Conservation (phyloP, 306 rosid genomes). For the Vigna radiata region DNA sequence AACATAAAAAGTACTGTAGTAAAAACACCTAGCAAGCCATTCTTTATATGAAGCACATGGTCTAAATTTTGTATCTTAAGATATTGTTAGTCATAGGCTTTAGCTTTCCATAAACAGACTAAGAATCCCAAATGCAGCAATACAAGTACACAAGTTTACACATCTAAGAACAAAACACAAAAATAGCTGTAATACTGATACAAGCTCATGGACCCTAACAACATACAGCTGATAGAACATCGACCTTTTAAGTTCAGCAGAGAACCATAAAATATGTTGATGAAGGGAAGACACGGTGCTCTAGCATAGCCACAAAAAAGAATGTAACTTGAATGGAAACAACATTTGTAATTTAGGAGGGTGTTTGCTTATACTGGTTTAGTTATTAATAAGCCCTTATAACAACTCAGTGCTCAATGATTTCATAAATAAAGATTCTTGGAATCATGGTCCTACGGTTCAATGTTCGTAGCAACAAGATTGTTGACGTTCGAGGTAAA, state of each 20-base stretch:
- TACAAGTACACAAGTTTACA: slow-evolving; percentile 1
- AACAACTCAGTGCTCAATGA: neutral
- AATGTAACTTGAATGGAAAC: slow-evolving; percentile 1
- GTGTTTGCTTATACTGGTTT: slow-evolving; percentile 12
- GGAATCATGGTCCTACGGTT: neutral
- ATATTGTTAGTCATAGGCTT: slow-evolving; percentile 22
- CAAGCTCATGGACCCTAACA: neutral
- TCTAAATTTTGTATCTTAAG: slow-evolving; percentile 20
- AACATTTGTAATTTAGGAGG: neutral
- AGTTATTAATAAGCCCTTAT: neutral
- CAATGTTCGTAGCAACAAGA: neutral
- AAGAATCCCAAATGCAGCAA: slow-evolving; percentile 28
- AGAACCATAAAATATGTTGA: slow-evolving; percentile 20
- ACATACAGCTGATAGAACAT: slow-evolving; percentile 3
- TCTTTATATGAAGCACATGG: slow-evolving; percentile 35
- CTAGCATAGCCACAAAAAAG: neutral
- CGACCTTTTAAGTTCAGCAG: slow-evolving; percentile 15
- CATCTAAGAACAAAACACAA: neutral
- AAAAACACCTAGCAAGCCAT: slow-evolving; percentile 36
- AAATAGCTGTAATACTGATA: neutral
- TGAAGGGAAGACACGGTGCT: slow-evolving; percentile 9
- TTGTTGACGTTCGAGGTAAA: neutral
- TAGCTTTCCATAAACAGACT: slow-evolving; percentile 1
- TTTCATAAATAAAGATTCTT: slow-evolving; percentile 1
- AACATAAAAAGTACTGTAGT: slow-evolving; percentile 21